phyloP scores from a whole-genome alignment of 2,329 filamentous ascomycete species.

The Talaromyces sp. region DNA sequence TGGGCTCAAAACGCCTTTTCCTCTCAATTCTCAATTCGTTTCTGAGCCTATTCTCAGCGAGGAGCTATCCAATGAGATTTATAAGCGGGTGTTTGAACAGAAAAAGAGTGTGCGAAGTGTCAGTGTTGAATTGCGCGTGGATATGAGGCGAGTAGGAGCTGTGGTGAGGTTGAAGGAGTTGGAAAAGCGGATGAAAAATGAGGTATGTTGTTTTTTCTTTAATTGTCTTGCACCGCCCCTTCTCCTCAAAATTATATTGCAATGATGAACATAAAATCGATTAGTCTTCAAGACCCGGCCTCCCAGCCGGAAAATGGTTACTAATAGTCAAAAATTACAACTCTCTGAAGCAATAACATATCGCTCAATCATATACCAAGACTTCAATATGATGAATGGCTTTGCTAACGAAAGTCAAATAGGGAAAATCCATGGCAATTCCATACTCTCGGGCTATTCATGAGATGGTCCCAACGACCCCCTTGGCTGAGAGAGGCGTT shows the following conservation, averaged over 20 bases:
- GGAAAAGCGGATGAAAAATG: conserved; percentile 69
- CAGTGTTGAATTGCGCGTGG: conserved; percentile 71
- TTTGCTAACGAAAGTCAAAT: conserved; percentile 18
- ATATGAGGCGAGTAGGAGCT: conserved; percentile 78
- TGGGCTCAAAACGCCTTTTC: conserved; percentile 59
- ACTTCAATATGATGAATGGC: neutral
- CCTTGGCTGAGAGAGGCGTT: conserved; percentile 36
- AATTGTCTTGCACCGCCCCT: neutral
- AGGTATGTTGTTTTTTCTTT: conserved; percentile 60
- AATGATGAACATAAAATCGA: conserved; percentile 79
- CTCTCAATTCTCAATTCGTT: conserved; percentile 66
- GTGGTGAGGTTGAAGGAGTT: conserved; percentile 81
- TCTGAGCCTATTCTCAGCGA: conserved; percentile 73
- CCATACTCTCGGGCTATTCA: conserved; percentile 75
- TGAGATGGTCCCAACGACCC: conserved; percentile 73
- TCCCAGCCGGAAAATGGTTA: conserved; percentile 50
- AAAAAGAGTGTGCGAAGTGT: conserved; percentile 70
- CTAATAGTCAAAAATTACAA: conserved; percentile 65
- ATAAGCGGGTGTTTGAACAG: conserved; percentile 60
- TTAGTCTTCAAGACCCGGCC: conserved; percentile 98
- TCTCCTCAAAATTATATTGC: conserved; percentile 5
- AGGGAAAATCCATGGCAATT: conserved; percentile 73
- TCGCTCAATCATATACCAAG: conserved; percentile 5
- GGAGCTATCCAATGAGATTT: conserved; percentile 68
- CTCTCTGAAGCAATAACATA: conserved; percentile 58